A percentile compares a stretch with the other conserved stretches of the same genome.
Evolutionary conservation across 306 rosid genomes (phyloP).

Genomic region (Casuarina equisetifolia): DNA sequence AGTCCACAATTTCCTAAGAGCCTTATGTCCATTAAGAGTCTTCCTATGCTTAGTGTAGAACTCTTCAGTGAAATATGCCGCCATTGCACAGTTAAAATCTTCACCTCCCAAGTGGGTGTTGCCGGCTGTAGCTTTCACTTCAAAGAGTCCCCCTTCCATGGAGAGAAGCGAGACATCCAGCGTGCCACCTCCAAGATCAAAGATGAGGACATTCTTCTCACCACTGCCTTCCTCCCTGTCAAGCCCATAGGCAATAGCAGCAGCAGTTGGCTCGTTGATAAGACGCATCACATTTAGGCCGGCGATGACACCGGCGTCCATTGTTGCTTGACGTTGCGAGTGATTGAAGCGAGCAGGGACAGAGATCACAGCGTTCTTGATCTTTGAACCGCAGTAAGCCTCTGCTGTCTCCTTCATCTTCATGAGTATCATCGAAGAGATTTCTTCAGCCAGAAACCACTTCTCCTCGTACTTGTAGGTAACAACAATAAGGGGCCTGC

Average conservation of each 20-base stretch:
- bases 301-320: slow-evolving; percentile 39
- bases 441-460: slow-evolving; percentile 39
- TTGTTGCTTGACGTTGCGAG: slow-evolving; percentile 39
- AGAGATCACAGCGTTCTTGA: slow-evolving; percentile 40
- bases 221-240: slow-evolving; percentile 24
- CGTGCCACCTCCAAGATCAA: slow-evolving; percentile 41
- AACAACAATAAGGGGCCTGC: slow-evolving; percentile 41
- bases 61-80: slow-evolving; percentile 36
- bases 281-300: slow-evolving; percentile 39
- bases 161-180: slow-evolving; percentile 45
- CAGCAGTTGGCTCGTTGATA: slow-evolving; percentile 45
- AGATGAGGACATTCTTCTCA: slow-evolving; percentile 38
- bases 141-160: slow-evolving; percentile 34
- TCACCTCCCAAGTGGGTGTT: slow-evolving; percentile 42
- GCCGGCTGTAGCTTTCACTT: slow-evolving; percentile 42
- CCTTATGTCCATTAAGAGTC: slow-evolving; percentile 31
- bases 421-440: slow-evolving; percentile 36
- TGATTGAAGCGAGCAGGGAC: slow-evolving; percentile 46
- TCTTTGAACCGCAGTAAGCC: slow-evolving; percentile 31
- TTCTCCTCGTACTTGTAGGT: slow-evolving; percentile 38
- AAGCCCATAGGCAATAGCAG: slow-evolving; percentile 44
- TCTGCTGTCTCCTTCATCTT: slow-evolving; percentile 43
- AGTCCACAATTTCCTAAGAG: slow-evolving; percentile 35
- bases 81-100: slow-evolving; percentile 41
- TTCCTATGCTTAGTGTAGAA: slow-evolving; percentile 38